Percentiles rank a stretch among this genome's conserved stretches.
Evolutionary conservation across 108 stramenopile genomes (phyloP).

Genomic region (Fistulifera pelliculosa): DNA sequence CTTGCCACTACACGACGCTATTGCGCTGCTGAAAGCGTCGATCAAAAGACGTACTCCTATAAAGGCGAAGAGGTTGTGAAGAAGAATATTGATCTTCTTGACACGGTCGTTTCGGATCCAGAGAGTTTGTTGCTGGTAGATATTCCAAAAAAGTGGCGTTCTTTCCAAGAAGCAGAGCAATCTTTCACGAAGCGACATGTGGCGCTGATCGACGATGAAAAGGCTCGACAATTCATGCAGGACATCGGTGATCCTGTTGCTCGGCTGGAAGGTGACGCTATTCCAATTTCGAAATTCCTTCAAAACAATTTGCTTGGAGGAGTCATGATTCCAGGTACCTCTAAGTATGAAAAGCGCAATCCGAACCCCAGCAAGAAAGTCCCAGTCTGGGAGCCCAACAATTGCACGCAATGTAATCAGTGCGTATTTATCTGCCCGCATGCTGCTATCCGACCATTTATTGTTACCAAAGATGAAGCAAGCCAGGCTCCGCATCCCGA

Average conservation of each 20-base stretch:
- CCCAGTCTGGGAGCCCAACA: conserved; percentile 35
- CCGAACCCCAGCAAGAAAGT: conserved; percentile 41
- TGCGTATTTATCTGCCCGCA: conserved; percentile 57
- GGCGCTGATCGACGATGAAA: conserved; percentile 43
- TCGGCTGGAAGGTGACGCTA: conserved; percentile 44
- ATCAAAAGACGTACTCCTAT: conserved; percentile 42
- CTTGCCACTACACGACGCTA: conserved; percentile 37
- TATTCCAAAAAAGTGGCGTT: conserved; percentile 35
- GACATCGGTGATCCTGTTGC: conserved; percentile 49
- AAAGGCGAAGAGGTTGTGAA: conserved; percentile 52
- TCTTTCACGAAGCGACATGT: conserved; percentile 34
- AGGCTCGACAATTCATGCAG: conserved; percentile 37
- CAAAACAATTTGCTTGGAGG: conserved; percentile 52
- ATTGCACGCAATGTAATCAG: conserved; percentile 58
- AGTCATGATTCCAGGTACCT: conserved; percentile 42
- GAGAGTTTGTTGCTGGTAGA: conserved; percentile 29
- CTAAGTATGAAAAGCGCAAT: conserved; percentile 38
- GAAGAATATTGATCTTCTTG: conserved; percentile 45
- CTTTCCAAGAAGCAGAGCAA: conserved; percentile 21
- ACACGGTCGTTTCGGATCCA: conserved; percentile 40
- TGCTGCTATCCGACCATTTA: conserved; percentile 50
- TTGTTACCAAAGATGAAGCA: conserved; percentile 48
- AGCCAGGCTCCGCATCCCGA: conserved; percentile 34
- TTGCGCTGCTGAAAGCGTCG: conserved; percentile 33
- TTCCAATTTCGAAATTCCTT: conserved; percentile 48